Conservation (phyloP, 345 rosid species). For the Salix purpurea region DNA sequence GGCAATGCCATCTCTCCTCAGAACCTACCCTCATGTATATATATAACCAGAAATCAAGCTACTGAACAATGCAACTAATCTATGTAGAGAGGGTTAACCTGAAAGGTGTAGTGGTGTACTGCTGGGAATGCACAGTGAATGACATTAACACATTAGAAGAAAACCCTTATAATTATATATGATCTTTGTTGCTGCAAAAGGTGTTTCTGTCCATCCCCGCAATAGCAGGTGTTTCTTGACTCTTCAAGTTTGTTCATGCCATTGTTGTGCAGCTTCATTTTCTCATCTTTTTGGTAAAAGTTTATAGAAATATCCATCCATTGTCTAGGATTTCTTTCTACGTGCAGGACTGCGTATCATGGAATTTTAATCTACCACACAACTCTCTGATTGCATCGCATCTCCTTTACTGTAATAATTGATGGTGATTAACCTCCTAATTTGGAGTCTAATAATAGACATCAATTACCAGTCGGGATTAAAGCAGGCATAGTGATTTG, state of each 20-base stretch:
- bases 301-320: not conserved
- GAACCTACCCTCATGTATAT: conserved; percentile 9
- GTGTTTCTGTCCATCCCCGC: no score
- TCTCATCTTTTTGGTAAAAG: not conserved
- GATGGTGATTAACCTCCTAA: not conserved
- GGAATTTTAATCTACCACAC: not conserved
- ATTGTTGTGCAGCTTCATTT: conserved; percentile 9
- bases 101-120: not conserved
- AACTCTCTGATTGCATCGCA: not conserved
- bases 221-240: not conserved
- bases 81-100: not conserved
- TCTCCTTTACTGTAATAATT: not conserved
- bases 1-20: not conserved
- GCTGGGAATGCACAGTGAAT: not conserved
- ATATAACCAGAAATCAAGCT: conserved; percentile 14
- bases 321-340: not conserved
- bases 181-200: not conserved
- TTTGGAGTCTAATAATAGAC: no score
- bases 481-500: no score
- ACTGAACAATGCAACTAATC: not conserved
- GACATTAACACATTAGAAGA: not conserved
- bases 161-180: not conserved
- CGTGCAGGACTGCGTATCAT: not conserved
- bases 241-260: not conserved
- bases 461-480: no score